Evolutionary conservation across 192 early-diverging fungal genomes (phyloP).

Genomic region (Rhizophagus sp.): DNA sequence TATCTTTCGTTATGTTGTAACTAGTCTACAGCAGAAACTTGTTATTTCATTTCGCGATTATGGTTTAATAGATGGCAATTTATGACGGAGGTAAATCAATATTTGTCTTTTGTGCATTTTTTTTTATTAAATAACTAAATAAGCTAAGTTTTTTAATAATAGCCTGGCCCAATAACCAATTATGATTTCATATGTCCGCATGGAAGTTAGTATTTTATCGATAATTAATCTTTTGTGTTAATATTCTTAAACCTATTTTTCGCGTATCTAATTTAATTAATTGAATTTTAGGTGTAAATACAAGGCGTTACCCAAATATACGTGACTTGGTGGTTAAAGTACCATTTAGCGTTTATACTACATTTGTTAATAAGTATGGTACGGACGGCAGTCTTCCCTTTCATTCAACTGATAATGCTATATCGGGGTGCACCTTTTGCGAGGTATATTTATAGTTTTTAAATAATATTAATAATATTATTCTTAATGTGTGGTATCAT

Average conservation of each 20-base stretch:
- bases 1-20: not conserved
- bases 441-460: conserved; percentile 7
- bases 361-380: conserved; percentile 38
- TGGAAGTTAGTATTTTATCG: conserved; percentile 31
- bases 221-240: not conserved
- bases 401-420: not conserved
- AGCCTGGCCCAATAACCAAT: conserved; percentile 47
- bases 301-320: conserved; percentile 32
- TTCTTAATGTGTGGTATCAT: not conserved
- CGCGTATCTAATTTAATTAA: not conserved
- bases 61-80: conserved; percentile 44
- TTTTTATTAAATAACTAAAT: not conserved
- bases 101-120: not conserved
- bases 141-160: not conserved
- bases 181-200: conserved; percentile 46
- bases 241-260: not conserved
- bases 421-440: not conserved
- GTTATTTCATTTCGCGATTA: conserved; percentile 37
- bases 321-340: conserved; percentile 41
- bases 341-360: conserved; percentile 39
- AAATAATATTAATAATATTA: not conserved
- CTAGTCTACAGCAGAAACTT: not conserved
- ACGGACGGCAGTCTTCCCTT: conserved; percentile 40
- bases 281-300: conserved; percentile 36
- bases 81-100: conserved; percentile 32